Percentiles rank a stretch among this genome's conserved stretches.
Evolutionary conservation across 2,329 filamentous ascomycete genomes (phyloP).

Genomic region (Cladosporium sp.): DNA sequence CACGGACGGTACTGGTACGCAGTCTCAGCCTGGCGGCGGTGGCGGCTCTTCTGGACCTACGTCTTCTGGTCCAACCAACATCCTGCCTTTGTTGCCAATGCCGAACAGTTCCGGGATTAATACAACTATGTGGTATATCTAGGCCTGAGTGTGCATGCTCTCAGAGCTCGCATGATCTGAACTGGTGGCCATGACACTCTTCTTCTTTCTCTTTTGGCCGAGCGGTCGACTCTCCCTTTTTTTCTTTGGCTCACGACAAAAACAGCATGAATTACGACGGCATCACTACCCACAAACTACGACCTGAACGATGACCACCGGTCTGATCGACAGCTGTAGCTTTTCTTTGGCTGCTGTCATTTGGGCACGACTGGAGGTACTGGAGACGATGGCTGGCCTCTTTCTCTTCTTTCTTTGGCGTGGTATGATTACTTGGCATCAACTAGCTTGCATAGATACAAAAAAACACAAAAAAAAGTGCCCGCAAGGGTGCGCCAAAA

Average conservation of each 20-base stretch:
- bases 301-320: no score
- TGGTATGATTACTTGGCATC: no score
- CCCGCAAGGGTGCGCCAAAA: not conserved
- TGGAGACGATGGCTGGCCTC: no score
- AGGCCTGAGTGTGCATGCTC: slow-evolving; percentile 12
- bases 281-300: no score
- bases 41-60: slow-evolving; percentile 11
- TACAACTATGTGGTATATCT: slow-evolving; percentile 47
- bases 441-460: not conserved
- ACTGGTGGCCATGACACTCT: not conserved
- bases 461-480: not conserved
- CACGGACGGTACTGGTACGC: slow-evolving; percentile 10
- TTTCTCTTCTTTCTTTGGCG: no score
- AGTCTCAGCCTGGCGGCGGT: slow-evolving; percentile 15
- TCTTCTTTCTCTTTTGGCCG: not conserved
- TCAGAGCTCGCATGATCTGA: not conserved
- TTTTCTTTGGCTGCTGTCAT: no score
- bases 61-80: slow-evolving; percentile 16
- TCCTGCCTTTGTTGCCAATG: slow-evolving; percentile 37
- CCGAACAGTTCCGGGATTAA: slow-evolving; percentile 34
- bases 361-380: no score
- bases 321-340: no score
- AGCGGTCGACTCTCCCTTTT: no score
- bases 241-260: no score
- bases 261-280: no score